phyloP scores from a whole-genome alignment of 139 green algal species.

The Diplosphaera chodatii region DNA sequence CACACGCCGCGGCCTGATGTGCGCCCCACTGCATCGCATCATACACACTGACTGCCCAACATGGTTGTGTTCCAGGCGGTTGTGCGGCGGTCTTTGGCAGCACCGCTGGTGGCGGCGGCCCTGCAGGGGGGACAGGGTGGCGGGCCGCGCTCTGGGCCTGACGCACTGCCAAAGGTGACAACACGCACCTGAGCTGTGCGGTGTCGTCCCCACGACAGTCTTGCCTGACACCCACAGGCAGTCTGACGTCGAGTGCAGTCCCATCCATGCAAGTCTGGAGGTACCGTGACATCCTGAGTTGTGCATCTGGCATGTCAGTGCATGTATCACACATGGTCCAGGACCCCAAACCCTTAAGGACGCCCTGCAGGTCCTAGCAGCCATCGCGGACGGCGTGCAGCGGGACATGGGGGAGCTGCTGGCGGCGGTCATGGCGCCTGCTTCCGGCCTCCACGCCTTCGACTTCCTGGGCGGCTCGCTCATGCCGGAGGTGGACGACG shows the following conservation, averaged over 20 bases:
- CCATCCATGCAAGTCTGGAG: too few species aligned
- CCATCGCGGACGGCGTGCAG: conserved; percentile 17
- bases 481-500: conserved; percentile 65
- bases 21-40: too few species aligned
- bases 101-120: conserved; percentile 47
- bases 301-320: too few species aligned
- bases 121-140: not conserved
- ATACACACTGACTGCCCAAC: too few species aligned
- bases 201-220: too few species aligned
- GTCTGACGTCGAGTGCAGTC: too few species aligned
- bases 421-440: conserved; percentile 16
- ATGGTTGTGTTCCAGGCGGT: conserved; percentile 12
- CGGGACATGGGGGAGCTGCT: conserved; percentile 23
- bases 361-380: conserved; percentile 22
- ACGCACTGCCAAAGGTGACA: not conserved
- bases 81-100: conserved; percentile 54
- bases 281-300: too few species aligned
- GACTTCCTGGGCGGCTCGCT: conserved; percentile 74
- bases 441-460: conserved; percentile 52
- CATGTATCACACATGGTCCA: too few species aligned
- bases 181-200: too few species aligned
- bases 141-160: not conserved
- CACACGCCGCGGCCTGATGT: too few species aligned
- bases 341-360: too few species aligned
- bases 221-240: too few species aligned